Base-by-base conservation (phyloP, 768 basidiomycete genomes). In the Russula sp. region DNA sequence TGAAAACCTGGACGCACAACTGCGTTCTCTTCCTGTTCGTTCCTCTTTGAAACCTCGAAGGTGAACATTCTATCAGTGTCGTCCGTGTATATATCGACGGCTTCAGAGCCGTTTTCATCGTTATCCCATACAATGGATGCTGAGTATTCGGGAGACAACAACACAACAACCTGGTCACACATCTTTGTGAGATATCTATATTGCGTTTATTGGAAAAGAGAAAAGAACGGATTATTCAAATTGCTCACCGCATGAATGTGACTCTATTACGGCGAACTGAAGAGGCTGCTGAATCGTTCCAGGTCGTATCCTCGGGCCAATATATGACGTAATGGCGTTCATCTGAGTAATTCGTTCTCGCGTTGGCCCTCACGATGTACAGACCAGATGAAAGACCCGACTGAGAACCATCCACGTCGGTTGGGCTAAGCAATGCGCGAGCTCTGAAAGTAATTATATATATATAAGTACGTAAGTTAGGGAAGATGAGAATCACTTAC, bases 261-360 rank as follows among this genome's bases (percentile, higher is more conserved):
- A 81, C 75, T 7, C 85, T 77, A 72, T 85, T 87, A 13, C 81
- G 78, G 24, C 76, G 71, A 55, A 81, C 77, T 4, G 82, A 73
- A 1, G 78, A 74, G 10, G 73, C 50, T 0, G 82, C 79, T 14
- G 76, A 73, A 70, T 85, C 84, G 55, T 80, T 71, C 85, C 85
- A 87, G 0, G 84, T 86, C 1, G 73, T 77, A 24, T 81, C 76
- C 65, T 87, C 83, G 0, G 85, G 85, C 85, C 86, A 87, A 62
- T 83, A 85, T 8, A 87, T 69, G 14, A 84, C 77, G 59, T 81
- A 83, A 10, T 81, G 58, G 32, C 75, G 71, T 16, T 68, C 58
- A 46, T 76, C 71, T 7, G 44, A 34, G 2, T 64, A 61, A 2
- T 56, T 61, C 24, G 36, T 42, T 28, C 20, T 49, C 14, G 14